Evolutionary conservation across 2,329 filamentous ascomycete species (phyloP).

Genomic region (Fusarium multiceps): DNA sequence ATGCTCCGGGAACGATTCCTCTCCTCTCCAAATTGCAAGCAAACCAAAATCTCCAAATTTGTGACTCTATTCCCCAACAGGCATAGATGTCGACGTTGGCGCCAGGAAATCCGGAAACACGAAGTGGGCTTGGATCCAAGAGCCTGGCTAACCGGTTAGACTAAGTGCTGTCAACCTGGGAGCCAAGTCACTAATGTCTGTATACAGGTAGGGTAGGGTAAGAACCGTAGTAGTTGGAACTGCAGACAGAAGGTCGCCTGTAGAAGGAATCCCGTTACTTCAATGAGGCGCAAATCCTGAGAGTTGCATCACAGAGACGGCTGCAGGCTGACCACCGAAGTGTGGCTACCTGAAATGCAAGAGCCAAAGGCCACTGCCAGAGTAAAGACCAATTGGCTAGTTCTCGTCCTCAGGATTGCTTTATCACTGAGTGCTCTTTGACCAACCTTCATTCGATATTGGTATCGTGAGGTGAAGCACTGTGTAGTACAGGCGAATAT

Average conservation of each 20-base stretch:
- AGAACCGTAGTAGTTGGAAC: conserved; percentile 7
- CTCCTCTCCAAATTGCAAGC: conserved; percentile 8
- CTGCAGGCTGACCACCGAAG: conserved; percentile 14
- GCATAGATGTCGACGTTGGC: conserved; percentile 11
- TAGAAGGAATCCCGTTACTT: conserved; percentile 11
- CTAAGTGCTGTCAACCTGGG: conserved; percentile 15
- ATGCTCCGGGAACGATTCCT: neutral
- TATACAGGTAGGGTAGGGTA: conserved; percentile 4
- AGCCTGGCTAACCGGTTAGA: conserved; percentile 9
- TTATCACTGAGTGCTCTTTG: neutral
- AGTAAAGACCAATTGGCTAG: neutral
- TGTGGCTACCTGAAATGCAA: conserved; percentile 36
- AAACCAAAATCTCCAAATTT: conserved; percentile 11
- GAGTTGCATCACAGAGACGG: conserved; percentile 21
- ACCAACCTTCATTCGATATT: neutral
- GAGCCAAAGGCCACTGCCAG: conserved; percentile 8
- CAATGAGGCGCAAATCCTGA: conserved; percentile 19
- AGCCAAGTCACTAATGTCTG: neutral
- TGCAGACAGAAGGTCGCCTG: conserved; percentile 9
- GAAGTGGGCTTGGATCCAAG: conserved; percentile 26
- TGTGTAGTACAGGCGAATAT: neutral
- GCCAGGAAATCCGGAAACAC: conserved; percentile 29
- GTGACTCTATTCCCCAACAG: conserved; percentile 1
- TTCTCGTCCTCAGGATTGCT: neutral
- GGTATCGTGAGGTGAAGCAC: neutral